Conservation (phyloP, 2,329 filamentous ascomycete species). For the Colletotrichum sidae region DNA sequence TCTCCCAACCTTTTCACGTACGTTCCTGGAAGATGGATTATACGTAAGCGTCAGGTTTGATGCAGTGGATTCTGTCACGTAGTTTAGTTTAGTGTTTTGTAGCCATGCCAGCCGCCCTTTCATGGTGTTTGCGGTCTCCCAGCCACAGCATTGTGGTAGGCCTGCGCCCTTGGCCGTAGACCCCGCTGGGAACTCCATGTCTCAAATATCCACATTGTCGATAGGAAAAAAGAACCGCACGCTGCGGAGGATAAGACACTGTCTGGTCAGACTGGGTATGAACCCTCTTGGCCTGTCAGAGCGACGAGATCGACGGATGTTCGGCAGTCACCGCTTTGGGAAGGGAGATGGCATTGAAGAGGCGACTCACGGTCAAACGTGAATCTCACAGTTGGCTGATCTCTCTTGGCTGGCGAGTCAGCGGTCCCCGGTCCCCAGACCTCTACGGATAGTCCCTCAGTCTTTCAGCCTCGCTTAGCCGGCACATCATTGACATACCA, state of each 20-base stretch:
- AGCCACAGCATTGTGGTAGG: constrained; percentile 14
- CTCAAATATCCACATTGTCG: not conserved
- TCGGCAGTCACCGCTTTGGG: constrained; percentile 26
- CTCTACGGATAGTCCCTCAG: constrained; percentile 13
- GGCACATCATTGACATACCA: constrained; percentile 18
- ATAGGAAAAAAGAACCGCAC: not conserved
- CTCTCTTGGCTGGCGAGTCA: constrained; percentile 35
- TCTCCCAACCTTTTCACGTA: no score
- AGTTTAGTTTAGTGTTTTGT: not conserved
- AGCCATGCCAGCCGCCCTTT: constrained; percentile 12
- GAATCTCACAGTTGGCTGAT: constrained; percentile 33
- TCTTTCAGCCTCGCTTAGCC: constrained; percentile 32
- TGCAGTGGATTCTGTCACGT: not conserved
- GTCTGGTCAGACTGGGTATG: constrained; percentile 1
- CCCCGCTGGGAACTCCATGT: not conserved
- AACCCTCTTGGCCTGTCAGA: constrained; percentile 8
- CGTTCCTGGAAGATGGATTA: no score
- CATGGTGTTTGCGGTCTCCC: constrained; percentile 17
- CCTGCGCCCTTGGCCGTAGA: not conserved
- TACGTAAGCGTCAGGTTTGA: constrained; percentile 8
- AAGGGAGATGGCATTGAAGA: constrained; percentile 19
- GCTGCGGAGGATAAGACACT: not conserved
- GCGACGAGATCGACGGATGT: constrained; percentile 27
- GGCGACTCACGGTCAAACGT: constrained; percentile 30
- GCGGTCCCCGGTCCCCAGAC: constrained; percentile 27